phyloP scores from a whole-genome alignment of 106 monocot species.

The Cymbidium sinense region DNA sequence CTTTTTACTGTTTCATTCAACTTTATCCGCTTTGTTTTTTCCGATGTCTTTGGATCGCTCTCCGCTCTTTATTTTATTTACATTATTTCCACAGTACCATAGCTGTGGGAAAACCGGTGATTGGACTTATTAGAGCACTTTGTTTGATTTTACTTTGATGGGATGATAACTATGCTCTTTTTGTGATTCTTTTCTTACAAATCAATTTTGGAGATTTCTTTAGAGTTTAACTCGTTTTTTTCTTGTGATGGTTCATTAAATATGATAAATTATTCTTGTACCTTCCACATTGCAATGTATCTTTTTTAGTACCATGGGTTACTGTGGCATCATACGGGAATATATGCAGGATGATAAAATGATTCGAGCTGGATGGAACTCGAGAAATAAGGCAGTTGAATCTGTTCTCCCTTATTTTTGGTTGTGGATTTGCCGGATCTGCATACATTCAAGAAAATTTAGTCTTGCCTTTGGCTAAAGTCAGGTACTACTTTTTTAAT shows the following conservation, averaged over 20 bases:
- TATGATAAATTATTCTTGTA: background rate
- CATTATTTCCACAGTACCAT: background rate
- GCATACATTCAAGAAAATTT: background rate
- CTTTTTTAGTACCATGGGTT: background rate
- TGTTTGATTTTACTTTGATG: background rate
- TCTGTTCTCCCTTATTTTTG: background rate
- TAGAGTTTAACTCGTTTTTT: background rate
- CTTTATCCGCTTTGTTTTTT: too few species aligned
- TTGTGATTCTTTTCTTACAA: background rate
- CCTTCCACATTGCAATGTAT: background rate
- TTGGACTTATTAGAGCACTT: background rate
- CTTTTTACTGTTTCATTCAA: background rate
- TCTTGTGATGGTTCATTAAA: background rate
- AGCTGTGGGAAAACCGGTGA: background rate
- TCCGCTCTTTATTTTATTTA: too few species aligned
- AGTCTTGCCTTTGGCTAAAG: background rate
- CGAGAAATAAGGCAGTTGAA: background rate
- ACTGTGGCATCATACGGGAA: background rate
- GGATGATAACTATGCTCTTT: background rate
- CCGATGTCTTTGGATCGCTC: too few species aligned
- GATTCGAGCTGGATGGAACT: background rate
- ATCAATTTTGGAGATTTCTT: background rate
- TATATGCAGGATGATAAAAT: conserved; percentile 2
- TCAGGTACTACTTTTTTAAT: background rate
- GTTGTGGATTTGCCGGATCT: background rate